phyloP scores from a whole-genome alignment of 345 rosid species.

The Dipteronia sinensis region DNA sequence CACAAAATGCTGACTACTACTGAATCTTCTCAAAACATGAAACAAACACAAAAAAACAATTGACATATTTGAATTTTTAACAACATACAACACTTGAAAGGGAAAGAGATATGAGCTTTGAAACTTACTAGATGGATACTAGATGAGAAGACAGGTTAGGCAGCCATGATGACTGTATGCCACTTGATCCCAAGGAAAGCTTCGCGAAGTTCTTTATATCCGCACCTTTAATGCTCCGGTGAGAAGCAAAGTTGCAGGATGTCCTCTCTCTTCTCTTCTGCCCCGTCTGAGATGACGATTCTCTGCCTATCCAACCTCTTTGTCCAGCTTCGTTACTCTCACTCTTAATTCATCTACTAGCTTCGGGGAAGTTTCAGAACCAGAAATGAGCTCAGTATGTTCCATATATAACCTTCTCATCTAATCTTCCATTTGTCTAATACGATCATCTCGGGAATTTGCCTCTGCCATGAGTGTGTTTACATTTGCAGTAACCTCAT shows the following conservation, averaged over 20 bases:
- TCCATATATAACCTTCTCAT: constrained; percentile 33
- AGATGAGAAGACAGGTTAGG: constrained; percentile 15
- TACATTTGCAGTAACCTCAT: constrained; percentile 41
- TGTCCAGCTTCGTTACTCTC: constrained; percentile 48
- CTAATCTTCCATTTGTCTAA: constrained; percentile 49
- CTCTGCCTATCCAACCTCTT: constrained; percentile 55
- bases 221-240: constrained; percentile 72
- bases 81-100: too few relatives aligned
- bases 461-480: constrained; percentile 45
- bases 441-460: constrained; percentile 40
- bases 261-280: constrained; percentile 86
- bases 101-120: constrained; percentile 3
- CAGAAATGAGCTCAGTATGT: constrained; percentile 36
- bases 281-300: constrained; percentile 43
- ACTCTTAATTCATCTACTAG: constrained; percentile 36
- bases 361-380: constrained; percentile 36
- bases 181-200: constrained; percentile 46
- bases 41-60: too few relatives aligned
- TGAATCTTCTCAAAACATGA: too few relatives aligned
- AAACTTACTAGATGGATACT: constrained; percentile 6
- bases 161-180: constrained; percentile 37
- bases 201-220: constrained; percentile 58
- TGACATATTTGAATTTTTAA: too few relatives aligned
- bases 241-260: constrained; percentile 86
- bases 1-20: too few relatives aligned